Evolutionary conservation across 2,329 filamentous ascomycete species (phyloP).

Genomic region (Ophiocordyceps unilateralis): DNA sequence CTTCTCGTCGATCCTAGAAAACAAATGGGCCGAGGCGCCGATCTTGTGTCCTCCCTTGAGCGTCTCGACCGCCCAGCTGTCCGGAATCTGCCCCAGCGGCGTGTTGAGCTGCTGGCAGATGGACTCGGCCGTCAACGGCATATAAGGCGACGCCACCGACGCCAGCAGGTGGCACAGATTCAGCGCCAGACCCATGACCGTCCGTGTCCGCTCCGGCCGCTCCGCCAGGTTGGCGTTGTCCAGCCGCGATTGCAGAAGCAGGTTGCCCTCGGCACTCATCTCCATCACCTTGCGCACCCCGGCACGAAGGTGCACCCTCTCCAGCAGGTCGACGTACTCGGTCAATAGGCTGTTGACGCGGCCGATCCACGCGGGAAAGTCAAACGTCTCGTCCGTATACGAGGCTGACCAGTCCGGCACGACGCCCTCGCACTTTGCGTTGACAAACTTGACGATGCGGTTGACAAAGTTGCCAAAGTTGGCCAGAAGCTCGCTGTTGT

Average conservation of each 20-base stretch:
- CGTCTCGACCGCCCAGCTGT: constrained; percentile 43
- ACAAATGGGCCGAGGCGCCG: constrained; percentile 62
- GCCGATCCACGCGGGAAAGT: constrained; percentile 8
- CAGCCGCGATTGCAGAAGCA: constrained; percentile 33
- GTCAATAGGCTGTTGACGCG: constrained; percentile 40
- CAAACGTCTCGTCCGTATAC: constrained; percentile 37
- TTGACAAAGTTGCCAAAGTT: constrained; percentile 63
- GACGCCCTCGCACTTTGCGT: constrained; percentile 55
- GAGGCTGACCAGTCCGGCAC: constrained; percentile 45
- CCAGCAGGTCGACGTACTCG: constrained; percentile 50
- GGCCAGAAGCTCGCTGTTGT: constrained; percentile 77
- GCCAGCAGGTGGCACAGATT: constrained; percentile 75
- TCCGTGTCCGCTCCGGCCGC: constrained; percentile 34
- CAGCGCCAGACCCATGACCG: constrained; percentile 59
- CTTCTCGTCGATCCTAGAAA: constrained; percentile 65
- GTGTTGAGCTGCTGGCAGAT: constrained; percentile 61
- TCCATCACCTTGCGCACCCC: constrained; percentile 49
- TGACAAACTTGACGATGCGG: constrained; percentile 57
- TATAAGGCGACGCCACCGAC: constrained; percentile 64
- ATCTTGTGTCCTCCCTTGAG: constrained; percentile 64
- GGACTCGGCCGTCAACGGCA: constrained; percentile 58
- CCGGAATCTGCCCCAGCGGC: constrained; percentile 31
- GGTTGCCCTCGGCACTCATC: constrained; percentile 40
- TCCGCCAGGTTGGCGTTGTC: constrained; percentile 38
- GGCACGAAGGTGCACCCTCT: constrained; percentile 52